Evolutionary conservation across 495 filamentous ascomycete species (phyloP).

Genomic region (Neurospora hispaniola): DNA sequence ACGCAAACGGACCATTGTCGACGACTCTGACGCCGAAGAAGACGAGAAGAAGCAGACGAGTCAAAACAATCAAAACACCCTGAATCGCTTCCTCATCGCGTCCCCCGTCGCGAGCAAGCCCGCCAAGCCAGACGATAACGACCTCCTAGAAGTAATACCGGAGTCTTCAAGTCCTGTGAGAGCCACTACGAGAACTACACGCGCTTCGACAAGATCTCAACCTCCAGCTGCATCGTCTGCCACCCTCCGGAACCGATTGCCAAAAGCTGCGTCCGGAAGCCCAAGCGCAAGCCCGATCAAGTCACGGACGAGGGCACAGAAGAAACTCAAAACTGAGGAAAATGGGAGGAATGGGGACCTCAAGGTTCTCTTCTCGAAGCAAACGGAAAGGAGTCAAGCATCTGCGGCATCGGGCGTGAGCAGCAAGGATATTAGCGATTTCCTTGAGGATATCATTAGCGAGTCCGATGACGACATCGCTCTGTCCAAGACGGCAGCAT

Average conservation of each 20-base stretch:
- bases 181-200: constrained; percentile 17
- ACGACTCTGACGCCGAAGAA: constrained; percentile 23
- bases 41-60: constrained; percentile 16
- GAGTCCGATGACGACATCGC: constrained; percentile 41
- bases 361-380: constrained; percentile 41
- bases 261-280: constrained; percentile 20
- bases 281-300: constrained; percentile 44
- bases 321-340: constrained; percentile 27
- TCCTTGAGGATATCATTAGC: constrained; percentile 36
- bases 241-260: constrained; percentile 5
- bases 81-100: constrained; percentile 32
- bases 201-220: constrained; percentile 9
- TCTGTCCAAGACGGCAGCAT: constrained; percentile 24
- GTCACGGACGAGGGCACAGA: constrained; percentile 17
- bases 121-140: background rate
- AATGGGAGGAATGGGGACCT: constrained; percentile 39
- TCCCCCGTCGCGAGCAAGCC: constrained; percentile 25
- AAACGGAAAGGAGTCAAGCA: constrained; percentile 32
- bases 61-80: constrained; percentile 24
- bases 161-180: constrained; percentile 25
- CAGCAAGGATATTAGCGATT: background rate
- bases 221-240: constrained; percentile 7
- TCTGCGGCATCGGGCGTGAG: background rate
- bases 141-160: constrained; percentile 7
- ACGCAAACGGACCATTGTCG: constrained; percentile 35